Conservation (phyloP, 2,329 filamentous ascomycete genomes). For the Aaosphaeria pasadenensis region DNA sequence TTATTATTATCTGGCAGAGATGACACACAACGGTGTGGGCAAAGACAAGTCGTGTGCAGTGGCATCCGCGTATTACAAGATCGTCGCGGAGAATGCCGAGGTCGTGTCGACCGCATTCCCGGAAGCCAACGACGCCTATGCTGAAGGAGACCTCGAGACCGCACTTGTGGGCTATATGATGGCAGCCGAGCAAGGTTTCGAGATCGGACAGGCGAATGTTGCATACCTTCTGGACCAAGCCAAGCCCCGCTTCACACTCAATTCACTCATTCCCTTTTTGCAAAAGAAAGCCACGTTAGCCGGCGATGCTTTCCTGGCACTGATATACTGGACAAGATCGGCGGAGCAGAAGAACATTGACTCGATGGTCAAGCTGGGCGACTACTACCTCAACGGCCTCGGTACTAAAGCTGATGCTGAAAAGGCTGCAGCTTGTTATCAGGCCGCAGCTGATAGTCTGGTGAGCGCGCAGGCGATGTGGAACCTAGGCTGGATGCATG, state of each 20-base stretch:
- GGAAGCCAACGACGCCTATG: conserved; percentile 81
- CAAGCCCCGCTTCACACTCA: conserved; percentile 48
- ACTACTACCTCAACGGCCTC: conserved; percentile 87
- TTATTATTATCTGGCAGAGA: conserved; percentile 87
- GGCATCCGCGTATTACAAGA: conserved; percentile 80
- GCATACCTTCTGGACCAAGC: conserved; percentile 77
- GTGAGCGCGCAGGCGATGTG: conserved; percentile 93
- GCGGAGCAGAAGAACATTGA: conserved; percentile 92
- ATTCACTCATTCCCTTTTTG: conserved; percentile 50
- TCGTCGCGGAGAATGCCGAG: conserved; percentile 86
- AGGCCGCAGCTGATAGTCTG: conserved; percentile 84
- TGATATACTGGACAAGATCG: conserved; percentile 94
- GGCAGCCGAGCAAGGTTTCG: conserved; percentile 90
- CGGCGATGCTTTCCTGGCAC: conserved; percentile 63
- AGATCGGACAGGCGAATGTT: conserved; percentile 84
- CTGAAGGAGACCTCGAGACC: conserved; percentile 72
- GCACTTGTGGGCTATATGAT: conserved; percentile 80
- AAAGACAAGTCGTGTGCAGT: conserved; percentile 74
- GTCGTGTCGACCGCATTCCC: conserved; percentile 77
- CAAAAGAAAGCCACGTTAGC: conserved; percentile 47
- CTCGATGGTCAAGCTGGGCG: conserved; percentile 94
- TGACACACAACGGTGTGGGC: conserved; percentile 76
- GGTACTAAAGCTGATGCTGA: conserved; percentile 68
- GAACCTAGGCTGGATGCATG: conserved; percentile 99
- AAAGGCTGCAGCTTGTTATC: conserved; percentile 91